phyloP scores from a whole-genome alignment of 345 rosid species.

The Boechera divaricarpa region DNA sequence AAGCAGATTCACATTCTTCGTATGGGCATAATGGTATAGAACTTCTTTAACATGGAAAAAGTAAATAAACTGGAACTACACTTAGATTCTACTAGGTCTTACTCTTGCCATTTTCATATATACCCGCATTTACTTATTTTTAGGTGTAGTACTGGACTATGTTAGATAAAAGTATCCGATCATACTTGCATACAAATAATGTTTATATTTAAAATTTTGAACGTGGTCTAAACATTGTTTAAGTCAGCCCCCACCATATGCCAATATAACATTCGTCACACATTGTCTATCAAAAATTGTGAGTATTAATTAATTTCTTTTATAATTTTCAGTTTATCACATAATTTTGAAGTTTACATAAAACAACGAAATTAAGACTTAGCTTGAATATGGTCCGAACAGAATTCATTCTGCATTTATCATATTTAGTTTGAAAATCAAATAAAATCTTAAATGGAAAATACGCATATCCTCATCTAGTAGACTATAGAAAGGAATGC shows the following conservation, averaged over 20 bases:
- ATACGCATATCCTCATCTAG: background rate
- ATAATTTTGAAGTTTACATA: too few relatives aligned
- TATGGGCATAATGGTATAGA: too few relatives aligned
- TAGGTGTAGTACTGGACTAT: background rate
- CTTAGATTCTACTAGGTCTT: background rate
- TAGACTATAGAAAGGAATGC: background rate
- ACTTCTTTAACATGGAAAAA: too few relatives aligned
- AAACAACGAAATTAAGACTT: too few relatives aligned
- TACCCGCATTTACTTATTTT: background rate
- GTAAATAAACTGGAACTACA: too few relatives aligned
- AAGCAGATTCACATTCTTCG: background rate
- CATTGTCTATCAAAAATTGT: too few relatives aligned
- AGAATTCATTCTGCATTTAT: background rate
- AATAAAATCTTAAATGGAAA: background rate
- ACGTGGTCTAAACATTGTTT: background rate
- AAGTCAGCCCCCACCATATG: background rate
- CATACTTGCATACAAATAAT: background rate
- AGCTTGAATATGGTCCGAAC: too few relatives aligned
- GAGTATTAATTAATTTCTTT: too few relatives aligned
- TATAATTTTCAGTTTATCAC: too few relatives aligned
- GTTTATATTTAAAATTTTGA: background rate
- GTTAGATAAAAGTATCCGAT: background rate
- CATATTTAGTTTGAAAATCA: background rate
- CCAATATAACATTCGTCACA: too few relatives aligned
- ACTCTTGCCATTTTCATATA: background rate